Evolutionary conservation across 352 stramenopile species (phyloP).

Genomic region (Phytopythium sindhum): DNA sequence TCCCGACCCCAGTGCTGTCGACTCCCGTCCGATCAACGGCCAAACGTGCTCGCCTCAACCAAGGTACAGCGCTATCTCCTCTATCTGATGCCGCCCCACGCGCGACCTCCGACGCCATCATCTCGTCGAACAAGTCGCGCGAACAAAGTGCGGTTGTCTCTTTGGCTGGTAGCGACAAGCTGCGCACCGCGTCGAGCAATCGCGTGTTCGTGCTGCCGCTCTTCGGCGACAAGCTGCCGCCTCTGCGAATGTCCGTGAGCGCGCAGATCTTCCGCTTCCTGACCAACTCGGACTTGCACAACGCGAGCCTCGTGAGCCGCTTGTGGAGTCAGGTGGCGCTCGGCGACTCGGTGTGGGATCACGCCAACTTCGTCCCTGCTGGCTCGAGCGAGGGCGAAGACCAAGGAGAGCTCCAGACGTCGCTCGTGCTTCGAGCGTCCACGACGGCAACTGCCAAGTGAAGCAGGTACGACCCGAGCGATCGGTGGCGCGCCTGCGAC

Average conservation of each 20-base stretch:
- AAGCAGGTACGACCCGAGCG: neutral
- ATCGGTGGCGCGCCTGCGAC: neutral
- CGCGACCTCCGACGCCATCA: constrained; percentile 2
- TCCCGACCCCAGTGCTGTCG: neutral
- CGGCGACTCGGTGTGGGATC: constrained; percentile 71
- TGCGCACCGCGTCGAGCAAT: neutral
- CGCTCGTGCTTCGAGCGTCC: neutral
- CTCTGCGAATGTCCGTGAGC: constrained; percentile 57
- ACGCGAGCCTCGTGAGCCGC: constrained; percentile 79
- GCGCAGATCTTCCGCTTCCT: constrained; percentile 69
- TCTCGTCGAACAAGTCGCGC: constrained; percentile 2
- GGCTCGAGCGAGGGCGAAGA: neutral
- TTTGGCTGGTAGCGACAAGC: neutral
- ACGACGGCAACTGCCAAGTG: constrained; percentile 1
- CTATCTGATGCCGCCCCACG: neutral
- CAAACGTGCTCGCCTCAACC: neutral
- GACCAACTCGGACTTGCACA: constrained; percentile 75
- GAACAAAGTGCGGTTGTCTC: neutral
- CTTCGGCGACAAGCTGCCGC: constrained; percentile 58
- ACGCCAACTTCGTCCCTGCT: constrained; percentile 56
- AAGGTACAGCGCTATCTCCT: neutral
- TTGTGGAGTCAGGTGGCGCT: constrained; percentile 81
- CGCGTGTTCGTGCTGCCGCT: constrained; percentile 68
- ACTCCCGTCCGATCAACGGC: neutral
- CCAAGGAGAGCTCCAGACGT: neutral